Base-by-base conservation (phyloP, 495 filamentous ascomycete genomes). In the Xanthoparmelia taractica region DNA sequence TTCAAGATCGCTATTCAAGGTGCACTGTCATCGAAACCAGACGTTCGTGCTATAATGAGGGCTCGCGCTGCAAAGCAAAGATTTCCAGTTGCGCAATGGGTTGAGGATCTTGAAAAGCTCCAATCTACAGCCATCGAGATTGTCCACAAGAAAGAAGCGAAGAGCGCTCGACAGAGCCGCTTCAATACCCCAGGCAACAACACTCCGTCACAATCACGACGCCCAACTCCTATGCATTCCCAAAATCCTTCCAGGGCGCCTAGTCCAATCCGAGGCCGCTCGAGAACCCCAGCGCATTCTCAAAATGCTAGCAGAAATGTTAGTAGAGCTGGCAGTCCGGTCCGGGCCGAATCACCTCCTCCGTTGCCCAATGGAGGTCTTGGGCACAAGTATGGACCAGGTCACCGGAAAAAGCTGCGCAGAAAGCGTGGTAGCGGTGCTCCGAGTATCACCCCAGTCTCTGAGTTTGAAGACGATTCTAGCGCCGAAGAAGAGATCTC, bases 61-160 rank as follows among this genome's bases (percentile, higher is more conserved):
- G 88, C 88, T 41, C 80, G 85, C 31, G 88, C 86, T n/a, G 86
- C 86, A 6, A 85, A 85, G 68, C 88, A 92, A 67, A 81, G 88
- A 10, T 92, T 91, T 75, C 88, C 88, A 8, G 87, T 87, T 23
- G 83, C 82, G 3, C 84, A 87, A 62, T 87, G 85, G 85, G 72
- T 85, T 37, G 80, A 85, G 66, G 80, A 84, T 67, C 67, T 87
- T 38, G 84, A 85, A 36, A 81, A 80, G 37, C 74, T 87, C 11
- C 83, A 87, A 68, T 76, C 78, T 37, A 83, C 80, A 8, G 78
- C 80, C 1, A 78, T 82, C 54, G 61, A 63, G n/a, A 54, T 68
- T 17, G 66, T 62, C 41, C 66, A 66, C 57, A 66, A 66, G 34
- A 38, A 66, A 47, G 41, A 61, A 54, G 29, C 55, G 33, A 62